Percentiles rank a stretch among this genome's conserved stretches.
phyloP scores from a whole-genome alignment of 1,284 basidiomycete species.

The Cerrena zonata region DNA sequence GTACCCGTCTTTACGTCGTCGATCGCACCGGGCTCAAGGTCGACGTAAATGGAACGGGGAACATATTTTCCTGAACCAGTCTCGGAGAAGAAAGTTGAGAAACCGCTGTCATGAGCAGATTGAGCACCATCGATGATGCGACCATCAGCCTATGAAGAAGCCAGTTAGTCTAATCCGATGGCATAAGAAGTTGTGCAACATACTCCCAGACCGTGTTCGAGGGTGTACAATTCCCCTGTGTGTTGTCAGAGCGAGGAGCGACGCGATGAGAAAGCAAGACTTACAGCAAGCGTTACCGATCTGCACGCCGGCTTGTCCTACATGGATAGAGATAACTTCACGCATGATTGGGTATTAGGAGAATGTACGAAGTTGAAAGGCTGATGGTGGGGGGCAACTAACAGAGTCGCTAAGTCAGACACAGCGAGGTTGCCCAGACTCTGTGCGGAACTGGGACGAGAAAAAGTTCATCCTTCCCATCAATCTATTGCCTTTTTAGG shows the following conservation, averaged over 20 bases:
- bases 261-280: slow-evolving; percentile 22
- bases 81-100: slow-evolving; percentile 94
- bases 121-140: slow-evolving; percentile 49
- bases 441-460: not conserved
- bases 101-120: slow-evolving; percentile 76
- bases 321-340: slow-evolving; percentile 89
- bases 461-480: slow-evolving; percentile 5
- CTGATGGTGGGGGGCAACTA: slow-evolving; percentile 1
- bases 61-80: slow-evolving; percentile 93
- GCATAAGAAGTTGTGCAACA: slow-evolving; percentile 27
- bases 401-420: not conserved
- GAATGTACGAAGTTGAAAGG: slow-evolving; percentile 15
- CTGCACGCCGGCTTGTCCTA: slow-evolving; percentile 92
- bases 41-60: slow-evolving; percentile 94
- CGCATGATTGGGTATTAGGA: slow-evolving; percentile 49
- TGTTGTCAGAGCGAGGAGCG: slow-evolving; percentile 3
- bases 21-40: slow-evolving; percentile 92
- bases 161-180: not conserved
- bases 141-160: slow-evolving; percentile 52
- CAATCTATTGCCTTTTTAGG: slow-evolving; percentile 1
- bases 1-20: slow-evolving; percentile 94
- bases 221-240: slow-evolving; percentile 93
- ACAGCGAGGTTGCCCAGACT: not conserved
- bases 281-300: slow-evolving; percentile 92
- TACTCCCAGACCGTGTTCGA: slow-evolving; percentile 94